These are phyloP conservation scores for Clarkia xantiana DNA, from an alignment of 345 rosid species.

Conservation along the genomic window DNA sequence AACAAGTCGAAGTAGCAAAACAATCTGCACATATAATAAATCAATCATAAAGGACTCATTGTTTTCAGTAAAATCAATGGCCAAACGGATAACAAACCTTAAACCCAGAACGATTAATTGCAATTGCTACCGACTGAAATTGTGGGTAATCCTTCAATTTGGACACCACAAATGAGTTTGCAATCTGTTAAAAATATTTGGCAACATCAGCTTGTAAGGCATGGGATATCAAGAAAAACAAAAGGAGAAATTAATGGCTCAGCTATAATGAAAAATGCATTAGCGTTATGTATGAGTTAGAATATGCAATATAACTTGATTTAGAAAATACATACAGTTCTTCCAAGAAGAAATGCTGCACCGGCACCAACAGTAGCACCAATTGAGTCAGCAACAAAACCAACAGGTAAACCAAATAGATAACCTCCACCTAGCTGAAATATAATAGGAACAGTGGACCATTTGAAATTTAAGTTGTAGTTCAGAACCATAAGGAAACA, in stretches of 20 bases:
- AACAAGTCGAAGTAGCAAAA: conserved; percentile 91
- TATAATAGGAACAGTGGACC: conserved; percentile 10
- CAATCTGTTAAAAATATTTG: conserved; percentile 9
- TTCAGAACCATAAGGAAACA: neutral
- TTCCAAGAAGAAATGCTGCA: conserved; percentile 89
- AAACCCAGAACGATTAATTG: conserved; percentile 77
- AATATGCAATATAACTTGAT: no score
- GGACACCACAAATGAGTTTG: conserved; percentile 49
- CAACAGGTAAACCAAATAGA: conserved; percentile 87
- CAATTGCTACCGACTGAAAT: conserved; percentile 79
- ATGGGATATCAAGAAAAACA: neutral
- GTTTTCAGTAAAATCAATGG: no score
- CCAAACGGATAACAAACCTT: conserved; percentile 39
- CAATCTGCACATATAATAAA: conserved; percentile 12
- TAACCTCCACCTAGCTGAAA: conserved; percentile 97
- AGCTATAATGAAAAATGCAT: neutral
- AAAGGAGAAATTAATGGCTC: no score
- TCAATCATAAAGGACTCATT: conserved; percentile 1
- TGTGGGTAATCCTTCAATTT: conserved; percentile 90
- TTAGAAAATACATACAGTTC: conserved; percentile 36
- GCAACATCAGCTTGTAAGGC: neutral
- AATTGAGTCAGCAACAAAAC: conserved; percentile 85
- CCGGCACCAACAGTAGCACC: conserved; percentile 91
- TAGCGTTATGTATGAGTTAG: no score
- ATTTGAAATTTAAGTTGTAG: neutral